Conservation (phyloP, 2,329 filamentous ascomycete species). For the Trichoderma pleuroti region DNA sequence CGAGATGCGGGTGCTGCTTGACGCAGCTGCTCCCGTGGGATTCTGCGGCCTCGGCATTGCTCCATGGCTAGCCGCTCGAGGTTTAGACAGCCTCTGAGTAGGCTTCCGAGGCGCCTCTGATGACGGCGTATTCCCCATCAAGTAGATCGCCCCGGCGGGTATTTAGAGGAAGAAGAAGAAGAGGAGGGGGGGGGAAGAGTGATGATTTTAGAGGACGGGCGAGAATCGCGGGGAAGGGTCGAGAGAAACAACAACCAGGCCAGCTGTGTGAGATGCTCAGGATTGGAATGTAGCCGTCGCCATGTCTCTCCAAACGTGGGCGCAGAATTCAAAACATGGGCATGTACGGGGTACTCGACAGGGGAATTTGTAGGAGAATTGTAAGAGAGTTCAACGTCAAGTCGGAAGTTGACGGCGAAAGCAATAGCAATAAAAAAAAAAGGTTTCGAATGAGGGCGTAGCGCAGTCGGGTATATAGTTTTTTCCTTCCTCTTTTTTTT, state of each 20-base stretch:
- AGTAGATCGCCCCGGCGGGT: not conserved
- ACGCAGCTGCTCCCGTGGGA: slow-evolving; percentile 16
- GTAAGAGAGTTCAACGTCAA: not conserved
- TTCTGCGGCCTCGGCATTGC: slow-evolving; percentile 40
- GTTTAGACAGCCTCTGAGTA: slow-evolving; percentile 52
- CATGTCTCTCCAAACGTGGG: slow-evolving; percentile 7
- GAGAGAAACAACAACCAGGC: not conserved
- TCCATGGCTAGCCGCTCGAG: slow-evolving; percentile 41
- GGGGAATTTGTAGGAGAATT: slow-evolving; percentile 11
- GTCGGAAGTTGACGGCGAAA: not conserved
- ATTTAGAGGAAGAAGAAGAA: not conserved
- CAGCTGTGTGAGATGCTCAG: slow-evolving; percentile 8
- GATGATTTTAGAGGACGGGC: not conserved
- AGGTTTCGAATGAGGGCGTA: slow-evolving; percentile 10
- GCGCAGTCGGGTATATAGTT: slow-evolving; percentile 11
- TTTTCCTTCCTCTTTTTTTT: not conserved
- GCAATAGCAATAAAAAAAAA: not conserved
- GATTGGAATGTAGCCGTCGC: slow-evolving; percentile 11
- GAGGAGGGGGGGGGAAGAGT: not conserved
- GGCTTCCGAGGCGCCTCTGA: slow-evolving; percentile 39
- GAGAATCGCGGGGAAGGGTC: not conserved
- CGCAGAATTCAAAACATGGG: slow-evolving; percentile 8
- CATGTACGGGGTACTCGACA: slow-evolving; percentile 1
- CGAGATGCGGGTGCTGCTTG: slow-evolving; percentile 28
- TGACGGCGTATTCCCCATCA: slow-evolving; percentile 53